A percentile compares a stretch with the other conserved stretches of the same genome.
Evolutionary conservation across 495 filamentous ascomycete species (phyloP).

Genomic region (Trichodelitschia bisporula): DNA sequence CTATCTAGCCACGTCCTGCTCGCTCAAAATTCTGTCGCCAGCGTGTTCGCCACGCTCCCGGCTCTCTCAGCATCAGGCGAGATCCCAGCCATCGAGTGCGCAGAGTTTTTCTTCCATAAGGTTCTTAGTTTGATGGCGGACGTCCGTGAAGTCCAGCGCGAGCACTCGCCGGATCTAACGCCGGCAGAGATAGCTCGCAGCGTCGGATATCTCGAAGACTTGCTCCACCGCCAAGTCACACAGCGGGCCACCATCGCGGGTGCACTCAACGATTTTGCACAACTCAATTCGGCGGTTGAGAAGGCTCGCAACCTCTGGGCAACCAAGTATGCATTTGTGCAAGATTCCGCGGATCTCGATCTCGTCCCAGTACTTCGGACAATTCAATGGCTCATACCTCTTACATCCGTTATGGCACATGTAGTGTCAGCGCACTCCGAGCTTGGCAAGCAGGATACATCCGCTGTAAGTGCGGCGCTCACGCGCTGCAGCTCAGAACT

Average conservation of each 20-base stretch:
- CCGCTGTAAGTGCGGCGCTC: too few relatives aligned
- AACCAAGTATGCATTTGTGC: too few relatives aligned
- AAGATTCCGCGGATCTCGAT: too few relatives aligned
- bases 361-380: too few relatives aligned
- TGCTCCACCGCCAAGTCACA: slow-evolving; percentile 38
- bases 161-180: slow-evolving; percentile 67
- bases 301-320: neutral
- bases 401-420: too few relatives aligned
- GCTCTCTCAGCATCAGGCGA: slow-evolving; percentile 10
- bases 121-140: slow-evolving; percentile 43
- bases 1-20: slow-evolving; percentile 40
- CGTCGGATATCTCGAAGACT: slow-evolving; percentile 57
- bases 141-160: slow-evolving; percentile 34
- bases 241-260: slow-evolving; percentile 27
- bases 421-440: too few relatives aligned
- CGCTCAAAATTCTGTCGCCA: slow-evolving; percentile 42
- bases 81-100: slow-evolving; percentile 10
- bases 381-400: too few relatives aligned
- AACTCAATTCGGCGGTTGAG: neutral
- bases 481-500: too few relatives aligned
- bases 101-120: slow-evolving; percentile 58
- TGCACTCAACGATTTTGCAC: neutral
- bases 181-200: slow-evolving; percentile 51
- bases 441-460: too few relatives aligned
- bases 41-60: slow-evolving; percentile 29